Conservation (phyloP, 208 protist genomes). For the Endotrypanum monterogeii region DNA sequence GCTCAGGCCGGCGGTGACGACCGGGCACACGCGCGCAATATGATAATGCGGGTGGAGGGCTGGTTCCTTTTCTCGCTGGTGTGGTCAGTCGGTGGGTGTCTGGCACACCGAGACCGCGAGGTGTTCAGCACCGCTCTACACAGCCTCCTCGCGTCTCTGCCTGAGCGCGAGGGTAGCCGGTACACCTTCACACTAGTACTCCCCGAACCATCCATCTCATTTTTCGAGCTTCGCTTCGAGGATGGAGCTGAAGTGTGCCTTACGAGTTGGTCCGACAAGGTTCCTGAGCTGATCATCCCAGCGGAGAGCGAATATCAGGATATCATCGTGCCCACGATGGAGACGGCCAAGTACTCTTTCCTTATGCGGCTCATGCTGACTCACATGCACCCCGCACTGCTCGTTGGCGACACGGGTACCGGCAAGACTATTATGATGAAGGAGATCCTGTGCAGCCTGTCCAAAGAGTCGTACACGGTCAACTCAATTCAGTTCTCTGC, state of each 20-base stretch:
- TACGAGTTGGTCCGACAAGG: constrained; percentile 77
- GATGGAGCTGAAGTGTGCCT: constrained; percentile 77
- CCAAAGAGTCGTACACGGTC: constrained; percentile 79
- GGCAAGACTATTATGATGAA: constrained; percentile 97
- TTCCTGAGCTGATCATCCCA: constrained; percentile 82
- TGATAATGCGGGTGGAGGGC: constrained; percentile 83
- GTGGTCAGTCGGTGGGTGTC: constrained; percentile 93
- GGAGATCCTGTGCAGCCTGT: constrained; percentile 80
- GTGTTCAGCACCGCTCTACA: constrained; percentile 87
- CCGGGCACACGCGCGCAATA: constrained; percentile 46
- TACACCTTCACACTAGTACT: constrained; percentile 81
- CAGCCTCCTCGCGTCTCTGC: constrained; percentile 34
- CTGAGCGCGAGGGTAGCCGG: neutral
- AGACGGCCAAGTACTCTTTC: constrained; percentile 93
- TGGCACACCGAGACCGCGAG: constrained; percentile 76
- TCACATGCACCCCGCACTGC: constrained; percentile 79
- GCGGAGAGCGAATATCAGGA: constrained; percentile 91
- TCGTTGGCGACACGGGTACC: constrained; percentile 95
- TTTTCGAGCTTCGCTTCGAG: constrained; percentile 86
- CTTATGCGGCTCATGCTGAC: constrained; percentile 86
- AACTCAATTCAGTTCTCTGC: constrained; percentile 96
- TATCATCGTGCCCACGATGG: constrained; percentile 95
- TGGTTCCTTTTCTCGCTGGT: constrained; percentile 94
- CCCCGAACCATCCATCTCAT: constrained; percentile 73
- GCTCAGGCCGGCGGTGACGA: constrained; percentile 25